Base-by-base conservation (phyloP, 306 rosid genomes). In the Cicer chorassanicum region DNA sequence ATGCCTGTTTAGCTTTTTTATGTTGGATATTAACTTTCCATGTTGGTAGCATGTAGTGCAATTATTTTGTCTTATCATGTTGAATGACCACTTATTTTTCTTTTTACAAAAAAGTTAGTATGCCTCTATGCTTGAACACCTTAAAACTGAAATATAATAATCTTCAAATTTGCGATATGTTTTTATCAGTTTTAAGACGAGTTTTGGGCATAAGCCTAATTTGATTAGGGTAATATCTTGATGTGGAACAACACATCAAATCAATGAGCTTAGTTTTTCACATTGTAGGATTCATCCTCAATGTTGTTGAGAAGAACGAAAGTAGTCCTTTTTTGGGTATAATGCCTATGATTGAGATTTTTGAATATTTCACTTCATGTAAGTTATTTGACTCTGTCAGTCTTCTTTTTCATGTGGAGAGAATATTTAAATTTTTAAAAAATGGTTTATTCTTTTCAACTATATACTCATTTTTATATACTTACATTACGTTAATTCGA, bases 11-110 rank as follows among this genome's bases (percentile, higher is more conserved):
- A 80, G 13, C 54, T 8, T 76, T 43, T 10, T 65, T 78, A 43
- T 70, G 46, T 65, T 82, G 76, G 63, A 65, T 64, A 29, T 72
- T 65, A 45, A 68, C 39, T 18, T 75, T 78, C 57, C 65, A 44
- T 42, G 44, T 72, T 78, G 71, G 68, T 57, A 70, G 62, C 66
- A 56, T 75, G 16, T 62, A 19, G 51, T 65, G 65, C 76, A 65
- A 73, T 63, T 68, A 29, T 29, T 21, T 21, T 29, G 36, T 29
- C 36, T 29, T 29, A 29, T 29, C 36, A 29, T 29, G 36, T 29
- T 29, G 36, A 29, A 29, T 29, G 36, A 29, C 36, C 36, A 3
- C 36, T 29, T 29, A 29, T 29, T 29, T 29, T 29, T 29, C 36
- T 29, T 29, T 29, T 29, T 3, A 3, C 5, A 4, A 29, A 29